These are phyloP conservation scores for Pelargonium australe DNA, from an alignment of 441 rosid species.

Conservation along the genomic window DNA sequence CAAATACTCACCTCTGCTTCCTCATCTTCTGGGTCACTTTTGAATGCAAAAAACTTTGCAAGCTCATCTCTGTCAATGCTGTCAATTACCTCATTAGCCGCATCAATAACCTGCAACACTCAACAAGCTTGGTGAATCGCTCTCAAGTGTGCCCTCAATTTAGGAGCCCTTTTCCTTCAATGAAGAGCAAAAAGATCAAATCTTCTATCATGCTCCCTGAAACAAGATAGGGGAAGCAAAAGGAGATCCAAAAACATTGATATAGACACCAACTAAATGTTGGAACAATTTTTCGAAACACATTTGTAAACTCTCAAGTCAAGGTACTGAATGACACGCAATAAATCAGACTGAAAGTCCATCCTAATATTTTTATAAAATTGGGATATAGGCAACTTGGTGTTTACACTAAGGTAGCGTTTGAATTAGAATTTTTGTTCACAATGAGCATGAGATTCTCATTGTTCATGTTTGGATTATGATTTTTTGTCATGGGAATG, in stretches of 20 bases:
- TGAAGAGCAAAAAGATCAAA: not conserved
- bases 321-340: not conserved
- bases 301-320: not conserved
- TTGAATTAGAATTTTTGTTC: too few species aligned
- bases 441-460: too few species aligned
- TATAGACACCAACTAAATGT: not conserved
- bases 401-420: not conserved
- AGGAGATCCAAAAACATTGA: not conserved
- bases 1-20: slow-evolving; percentile 66
- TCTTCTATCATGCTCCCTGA: not conserved
- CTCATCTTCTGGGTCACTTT: slow-evolving; percentile 87
- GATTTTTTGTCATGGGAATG: too few species aligned
- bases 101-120: slow-evolving; percentile 56
- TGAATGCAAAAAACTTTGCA: slow-evolving; percentile 57
- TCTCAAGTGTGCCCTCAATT: not conserved
- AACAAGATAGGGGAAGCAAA: not conserved
- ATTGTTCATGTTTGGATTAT: too few species aligned
- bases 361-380: too few species aligned
- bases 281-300: not conserved
- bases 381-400: too few species aligned
- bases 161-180: not conserved
- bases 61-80: slow-evolving; percentile 76
- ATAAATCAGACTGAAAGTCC: too few species aligned
- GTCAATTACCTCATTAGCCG: slow-evolving; percentile 67
- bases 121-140: slow-evolving; percentile 1